Conservation (phyloP, 2,329 filamentous ascomycete genomes). For the Botrytis porri region DNA sequence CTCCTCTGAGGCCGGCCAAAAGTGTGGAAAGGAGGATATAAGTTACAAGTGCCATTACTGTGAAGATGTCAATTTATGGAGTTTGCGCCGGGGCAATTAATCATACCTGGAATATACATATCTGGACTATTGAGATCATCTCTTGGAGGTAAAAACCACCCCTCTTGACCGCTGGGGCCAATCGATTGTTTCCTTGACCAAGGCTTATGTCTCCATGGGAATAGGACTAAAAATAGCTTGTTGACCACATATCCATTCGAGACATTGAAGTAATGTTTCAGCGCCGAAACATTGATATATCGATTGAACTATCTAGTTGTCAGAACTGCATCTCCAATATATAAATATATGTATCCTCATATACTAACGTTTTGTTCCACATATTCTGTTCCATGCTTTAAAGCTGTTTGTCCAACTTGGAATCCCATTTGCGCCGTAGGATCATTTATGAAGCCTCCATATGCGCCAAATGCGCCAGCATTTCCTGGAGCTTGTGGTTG, state of each 20-base stretch:
- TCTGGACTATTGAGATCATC: conserved; percentile 97
- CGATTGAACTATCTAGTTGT: conserved; percentile 57
- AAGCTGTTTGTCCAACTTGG: conserved; percentile 87
- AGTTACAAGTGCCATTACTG: conserved; percentile 91
- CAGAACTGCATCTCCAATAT: conserved; percentile 18
- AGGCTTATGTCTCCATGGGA: conserved; percentile 95
- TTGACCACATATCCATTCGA: conserved; percentile 94
- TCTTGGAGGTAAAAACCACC: conserved; percentile 82
- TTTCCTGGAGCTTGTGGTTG: conserved; percentile 55
- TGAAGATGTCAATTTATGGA: not conserved
- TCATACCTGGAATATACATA: conserved; percentile 81
- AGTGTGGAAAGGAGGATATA: conserved; percentile 94
- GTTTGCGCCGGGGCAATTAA: not conserved
- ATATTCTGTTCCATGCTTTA: conserved; percentile 89
- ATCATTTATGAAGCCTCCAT: conserved; percentile 93
- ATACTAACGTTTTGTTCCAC: conserved; percentile 81
- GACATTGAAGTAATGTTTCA: conserved; percentile 99
- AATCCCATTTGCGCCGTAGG: conserved; percentile 92
- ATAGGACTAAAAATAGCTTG: conserved; percentile 90
- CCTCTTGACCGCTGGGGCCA: conserved; percentile 65
- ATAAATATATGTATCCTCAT: not conserved
- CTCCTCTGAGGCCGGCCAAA: conserved; percentile 81
- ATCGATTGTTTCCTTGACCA: conserved; percentile 89
- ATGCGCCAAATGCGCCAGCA: conserved; percentile 62
- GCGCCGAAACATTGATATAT: conserved; percentile 86